Base-by-base conservation (phyloP, 2,329 filamentous ascomycete species). In the Pseudocercospora fuligena region DNA sequence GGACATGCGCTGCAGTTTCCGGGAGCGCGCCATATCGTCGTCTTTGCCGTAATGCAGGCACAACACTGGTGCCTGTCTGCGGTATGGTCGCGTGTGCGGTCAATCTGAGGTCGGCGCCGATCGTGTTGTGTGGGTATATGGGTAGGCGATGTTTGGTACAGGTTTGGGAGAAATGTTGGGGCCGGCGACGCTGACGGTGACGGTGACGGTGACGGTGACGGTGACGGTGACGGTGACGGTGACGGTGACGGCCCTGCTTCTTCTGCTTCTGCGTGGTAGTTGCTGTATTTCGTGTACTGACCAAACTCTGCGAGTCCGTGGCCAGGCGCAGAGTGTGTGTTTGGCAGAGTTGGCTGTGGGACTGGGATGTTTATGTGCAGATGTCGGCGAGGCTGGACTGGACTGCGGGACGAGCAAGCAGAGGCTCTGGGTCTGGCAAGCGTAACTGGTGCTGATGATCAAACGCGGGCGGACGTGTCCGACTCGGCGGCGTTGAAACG, bases 1-100 rank as follows among this genome's bases (percentile, higher is more conserved):
- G 21, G 75, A 76, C 66, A 68, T 68, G 67, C 74, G 74, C 68
- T 73, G 73, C 40, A 72, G 64, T 25, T 66, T 68, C 29, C 74
- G 72, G 14, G 72, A 70, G 29, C 73, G 74, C 65, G 72, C 64
- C 74, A 76, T 76, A 36, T 53, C 62, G 57, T 51, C 46, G 57
- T 51, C 56, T 25, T 43, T 43, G 61, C 29, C 23, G 54, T 8
- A 6, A 23, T 51, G 5, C 23, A 51, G 47, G 47, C 47, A 14
- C 51, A 27, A 5, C 2, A 9, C 51, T 25, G 51, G 21, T 25
- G 51, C 27, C 19, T 31, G 21, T 54, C 25, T 51, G 43, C 29
- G 46, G 31, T 61, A 14, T 40, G 47, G 57, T 53, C 23, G 60
- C 33, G 60, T 62, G 40, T 27, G 31, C n/a, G 40, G 21, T 60